Evolutionary conservation across 2,329 filamentous ascomycete species (phyloP).

Genomic region (Microcyclospora pomicola): DNA sequence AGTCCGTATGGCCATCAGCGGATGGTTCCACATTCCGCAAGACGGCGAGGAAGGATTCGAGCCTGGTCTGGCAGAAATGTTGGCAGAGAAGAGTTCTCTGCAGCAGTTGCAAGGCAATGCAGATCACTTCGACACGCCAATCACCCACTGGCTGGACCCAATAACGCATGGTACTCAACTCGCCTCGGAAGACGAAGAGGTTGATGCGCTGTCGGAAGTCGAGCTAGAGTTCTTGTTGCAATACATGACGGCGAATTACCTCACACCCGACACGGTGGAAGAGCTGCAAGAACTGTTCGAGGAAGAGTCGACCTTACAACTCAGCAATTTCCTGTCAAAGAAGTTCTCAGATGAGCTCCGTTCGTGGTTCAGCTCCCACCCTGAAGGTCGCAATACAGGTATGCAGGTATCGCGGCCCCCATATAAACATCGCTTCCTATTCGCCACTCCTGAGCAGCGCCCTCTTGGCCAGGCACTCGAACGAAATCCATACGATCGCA

Average conservation of each 20-base stretch:
- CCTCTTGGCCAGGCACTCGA: conserved; percentile 10
- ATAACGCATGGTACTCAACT: conserved; percentile 21
- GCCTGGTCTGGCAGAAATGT: conserved; percentile 72
- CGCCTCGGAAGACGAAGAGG: conserved; percentile 46
- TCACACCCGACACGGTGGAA: conserved; percentile 82
- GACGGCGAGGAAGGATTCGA: conserved; percentile 85
- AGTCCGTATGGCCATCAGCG: conserved; percentile 93
- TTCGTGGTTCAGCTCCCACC: conserved; percentile 53
- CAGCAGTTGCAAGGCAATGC: conserved; percentile 87
- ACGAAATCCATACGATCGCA: conserved; percentile 51
- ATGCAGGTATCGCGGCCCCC: conserved; percentile 55
- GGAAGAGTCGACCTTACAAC: conserved; percentile 69
- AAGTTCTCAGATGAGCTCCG: conserved; percentile 64
- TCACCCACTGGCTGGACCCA: conserved; percentile 40
- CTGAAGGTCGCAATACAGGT: conserved; percentile 22
- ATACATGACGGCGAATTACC: conserved; percentile 78
- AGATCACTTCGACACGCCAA: conserved; percentile 75
- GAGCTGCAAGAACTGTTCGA: conserved; percentile 67
- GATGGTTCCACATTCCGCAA: conserved; percentile 98
- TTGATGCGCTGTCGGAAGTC: conserved; percentile 51
- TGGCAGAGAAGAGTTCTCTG: conserved; percentile 78
- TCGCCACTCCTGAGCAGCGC: conserved; percentile 40
- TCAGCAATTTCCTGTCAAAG: conserved; percentile 63
- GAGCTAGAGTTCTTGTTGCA: conserved; percentile 84
- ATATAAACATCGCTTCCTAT: conserved; percentile 90